Conservation (phyloP, 345 rosid genomes). For the Gossypium thurberi region DNA sequence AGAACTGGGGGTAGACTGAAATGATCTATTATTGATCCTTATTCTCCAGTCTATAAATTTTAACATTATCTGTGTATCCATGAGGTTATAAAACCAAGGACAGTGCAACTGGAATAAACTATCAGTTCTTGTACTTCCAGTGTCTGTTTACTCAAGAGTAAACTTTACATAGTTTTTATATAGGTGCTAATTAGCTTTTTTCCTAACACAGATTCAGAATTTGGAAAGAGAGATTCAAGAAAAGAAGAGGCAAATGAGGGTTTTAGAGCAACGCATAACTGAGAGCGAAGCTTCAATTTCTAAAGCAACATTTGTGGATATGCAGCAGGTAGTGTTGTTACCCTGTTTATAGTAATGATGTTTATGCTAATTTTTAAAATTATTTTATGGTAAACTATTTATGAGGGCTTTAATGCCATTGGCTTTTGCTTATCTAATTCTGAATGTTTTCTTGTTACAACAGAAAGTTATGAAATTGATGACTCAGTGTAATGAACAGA, state of each 20-base stretch:
- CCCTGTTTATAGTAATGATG: background rate
- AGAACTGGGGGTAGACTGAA: background rate
- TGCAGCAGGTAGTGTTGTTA: constrained; percentile 78
- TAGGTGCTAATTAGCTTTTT: background rate
- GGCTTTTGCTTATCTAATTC: constrained; percentile 9
- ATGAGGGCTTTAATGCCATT: background rate
- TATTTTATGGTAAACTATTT: background rate
- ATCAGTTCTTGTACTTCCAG: background rate
- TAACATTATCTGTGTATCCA: background rate
- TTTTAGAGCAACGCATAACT: constrained; percentile 73
- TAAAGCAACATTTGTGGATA: constrained; percentile 81
- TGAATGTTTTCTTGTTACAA: constrained; percentile 21
- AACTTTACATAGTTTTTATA: background rate
- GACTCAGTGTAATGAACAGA: constrained; percentile 90
- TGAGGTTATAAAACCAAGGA: background rate
- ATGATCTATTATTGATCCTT: background rate
- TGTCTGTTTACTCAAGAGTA: background rate
- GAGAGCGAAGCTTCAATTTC: constrained; percentile 94
- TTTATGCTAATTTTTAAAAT: background rate
- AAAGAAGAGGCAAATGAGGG: constrained; percentile 85
- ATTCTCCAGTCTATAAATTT: background rate
- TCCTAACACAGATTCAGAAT: constrained; percentile 54
- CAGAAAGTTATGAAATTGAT: constrained; percentile 88
- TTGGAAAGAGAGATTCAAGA: constrained; percentile 88
- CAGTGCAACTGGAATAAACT: background rate